Percentiles rank a stretch among this genome's conserved stretches.
These are phyloP conservation scores for Phytophthora sojae DNA, from an alignment of 352 stramenopile genomes.

Conservation along the genomic window DNA sequence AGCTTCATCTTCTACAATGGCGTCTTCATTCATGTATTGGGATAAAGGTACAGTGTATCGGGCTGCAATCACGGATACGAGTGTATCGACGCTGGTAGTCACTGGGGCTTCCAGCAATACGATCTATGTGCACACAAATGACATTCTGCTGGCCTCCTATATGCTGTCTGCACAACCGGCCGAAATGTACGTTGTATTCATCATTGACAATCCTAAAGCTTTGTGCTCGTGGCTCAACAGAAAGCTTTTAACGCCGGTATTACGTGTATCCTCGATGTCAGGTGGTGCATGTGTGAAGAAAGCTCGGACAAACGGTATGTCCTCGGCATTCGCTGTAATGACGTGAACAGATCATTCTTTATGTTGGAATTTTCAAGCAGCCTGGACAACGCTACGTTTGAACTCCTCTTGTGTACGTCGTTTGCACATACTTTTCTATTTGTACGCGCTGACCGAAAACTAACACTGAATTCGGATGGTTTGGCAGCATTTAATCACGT, in stretches of 20 bases:
- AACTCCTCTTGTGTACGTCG: conserved; percentile 53
- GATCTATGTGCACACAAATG: conserved; percentile 57
- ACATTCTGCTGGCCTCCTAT: conserved; percentile 50
- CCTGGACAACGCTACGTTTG: conserved; percentile 37
- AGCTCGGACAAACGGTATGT: conserved; percentile 33
- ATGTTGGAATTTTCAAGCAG: conserved; percentile 56
- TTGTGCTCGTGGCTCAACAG: not conserved
- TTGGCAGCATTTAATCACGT: conserved; percentile 59
- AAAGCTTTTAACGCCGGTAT: not conserved
- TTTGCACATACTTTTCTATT: not conserved
- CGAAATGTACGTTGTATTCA: conserved; percentile 50
- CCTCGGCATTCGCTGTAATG: conserved; percentile 52
- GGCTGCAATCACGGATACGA: conserved; percentile 21
- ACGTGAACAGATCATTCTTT: conserved; percentile 58
- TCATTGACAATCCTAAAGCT: not conserved
- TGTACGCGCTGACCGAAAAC: not conserved
- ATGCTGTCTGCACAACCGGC: conserved; percentile 48
- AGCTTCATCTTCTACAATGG: conserved; percentile 3
- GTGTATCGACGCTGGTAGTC: conserved; percentile 42
- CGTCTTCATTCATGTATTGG: conserved; percentile 18
- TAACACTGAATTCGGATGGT: not conserved
- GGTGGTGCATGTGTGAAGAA: conserved; percentile 36
- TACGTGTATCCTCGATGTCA: conserved; percentile 4
- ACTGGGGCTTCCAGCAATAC: conserved; percentile 55
- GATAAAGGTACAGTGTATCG: not conserved